These are phyloP conservation scores for Chaetomiaceae sp. DNA, from an alignment of 2,329 filamentous ascomycete species.

Conservation along the genomic window DNA sequence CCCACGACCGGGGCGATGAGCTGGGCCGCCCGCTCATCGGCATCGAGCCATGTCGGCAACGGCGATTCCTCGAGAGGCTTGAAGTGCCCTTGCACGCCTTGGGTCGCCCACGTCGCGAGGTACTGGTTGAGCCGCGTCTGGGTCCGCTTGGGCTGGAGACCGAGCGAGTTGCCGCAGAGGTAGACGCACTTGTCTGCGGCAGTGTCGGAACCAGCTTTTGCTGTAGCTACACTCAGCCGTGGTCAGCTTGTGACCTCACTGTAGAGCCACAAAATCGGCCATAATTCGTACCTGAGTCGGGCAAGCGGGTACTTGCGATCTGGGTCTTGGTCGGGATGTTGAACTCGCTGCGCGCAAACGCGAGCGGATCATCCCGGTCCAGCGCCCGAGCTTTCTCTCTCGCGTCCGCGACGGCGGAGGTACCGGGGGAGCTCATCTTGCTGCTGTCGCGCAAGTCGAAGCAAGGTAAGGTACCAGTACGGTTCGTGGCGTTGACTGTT, in stretches of 20 bases:
- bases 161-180: conserved; percentile 75
- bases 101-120: conserved; percentile 69
- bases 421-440: conserved; percentile 13
- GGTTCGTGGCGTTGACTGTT: too few relatives aligned
- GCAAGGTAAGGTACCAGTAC: background rate
- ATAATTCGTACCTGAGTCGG: conserved; percentile 22
- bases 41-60: conserved; percentile 60
- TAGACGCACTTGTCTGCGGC: conserved; percentile 49
- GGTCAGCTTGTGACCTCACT: conserved; percentile 9
- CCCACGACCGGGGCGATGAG: conserved; percentile 69
- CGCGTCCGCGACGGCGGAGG: conserved; percentile 10
- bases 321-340: conserved; percentile 28
- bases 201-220: conserved; percentile 3
- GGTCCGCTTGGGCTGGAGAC: conserved; percentile 65
- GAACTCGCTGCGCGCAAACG: conserved; percentile 26
- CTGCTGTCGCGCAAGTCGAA: background rate
- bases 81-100: conserved; percentile 75
- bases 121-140: conserved; percentile 63
- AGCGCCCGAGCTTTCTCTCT: conserved; percentile 19
- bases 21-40: conserved; percentile 62
- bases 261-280: background rate
- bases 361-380: conserved; percentile 25
- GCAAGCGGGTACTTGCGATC: conserved; percentile 26
- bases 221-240: conserved; percentile 6
- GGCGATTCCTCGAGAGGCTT: conserved; percentile 60